Percentiles rank a stretch among this genome's conserved stretches.
Conservation (phyloP, 495 filamentous ascomycete genomes). For the Penicillium pulvis region DNA sequence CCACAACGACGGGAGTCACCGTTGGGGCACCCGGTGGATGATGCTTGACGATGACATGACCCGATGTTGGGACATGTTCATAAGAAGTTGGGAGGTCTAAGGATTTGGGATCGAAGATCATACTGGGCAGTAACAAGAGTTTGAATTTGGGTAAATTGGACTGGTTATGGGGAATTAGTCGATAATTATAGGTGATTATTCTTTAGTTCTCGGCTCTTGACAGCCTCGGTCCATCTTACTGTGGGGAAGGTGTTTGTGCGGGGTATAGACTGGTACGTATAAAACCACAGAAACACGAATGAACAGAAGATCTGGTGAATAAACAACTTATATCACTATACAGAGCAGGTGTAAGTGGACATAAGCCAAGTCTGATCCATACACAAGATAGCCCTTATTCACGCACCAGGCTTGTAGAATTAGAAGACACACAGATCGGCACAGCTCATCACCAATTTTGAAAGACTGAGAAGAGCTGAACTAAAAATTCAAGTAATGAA, state of each 20-base stretch:
- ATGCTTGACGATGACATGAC: constrained; percentile 56
- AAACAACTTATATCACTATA: too few species aligned
- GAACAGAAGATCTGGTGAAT: too few species aligned
- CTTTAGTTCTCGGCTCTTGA: background rate
- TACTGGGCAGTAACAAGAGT: background rate
- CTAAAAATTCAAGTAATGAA: too few species aligned
- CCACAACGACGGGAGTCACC: constrained; percentile 56
- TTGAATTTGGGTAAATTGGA: background rate
- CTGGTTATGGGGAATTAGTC: too few species aligned
- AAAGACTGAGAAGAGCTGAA: too few species aligned
- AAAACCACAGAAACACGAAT: background rate
- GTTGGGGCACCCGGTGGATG: constrained; percentile 48
- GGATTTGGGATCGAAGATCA: constrained; percentile 15
- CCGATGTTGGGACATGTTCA: constrained; percentile 44
- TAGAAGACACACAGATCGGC: too few species aligned
- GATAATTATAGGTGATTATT: too few species aligned
- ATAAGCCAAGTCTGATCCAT: too few species aligned
- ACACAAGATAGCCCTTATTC: too few species aligned
- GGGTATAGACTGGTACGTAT: background rate
- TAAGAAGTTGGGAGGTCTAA: constrained; percentile 42
- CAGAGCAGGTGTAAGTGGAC: too few species aligned
- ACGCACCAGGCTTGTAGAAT: too few species aligned
- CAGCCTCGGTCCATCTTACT: background rate
- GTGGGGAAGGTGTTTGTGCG: constrained; percentile 1
- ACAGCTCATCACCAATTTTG: too few species aligned